Conservation (phyloP, 2,329 filamentous ascomycete species). For the Massarina eburnea region DNA sequence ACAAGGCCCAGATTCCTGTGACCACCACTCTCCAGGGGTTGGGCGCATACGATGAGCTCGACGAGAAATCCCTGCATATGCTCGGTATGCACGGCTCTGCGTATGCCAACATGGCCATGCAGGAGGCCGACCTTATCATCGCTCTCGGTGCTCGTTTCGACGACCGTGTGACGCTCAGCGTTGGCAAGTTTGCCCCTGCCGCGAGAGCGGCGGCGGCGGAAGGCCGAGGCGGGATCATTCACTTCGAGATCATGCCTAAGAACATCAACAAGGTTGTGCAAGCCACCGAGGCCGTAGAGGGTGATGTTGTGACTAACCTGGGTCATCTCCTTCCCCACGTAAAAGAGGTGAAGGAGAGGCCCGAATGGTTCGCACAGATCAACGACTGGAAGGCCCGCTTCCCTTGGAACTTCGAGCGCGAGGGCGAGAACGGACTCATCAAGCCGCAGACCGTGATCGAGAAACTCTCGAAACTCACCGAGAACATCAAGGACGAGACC, state of each 20-base stretch:
- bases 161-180: slow-evolving; percentile 83
- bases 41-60: slow-evolving; percentile 87
- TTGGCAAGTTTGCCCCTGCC: slow-evolving; percentile 84
- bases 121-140: slow-evolving; percentile 94
- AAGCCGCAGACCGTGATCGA: slow-evolving; percentile 94
- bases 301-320: slow-evolving; percentile 83
- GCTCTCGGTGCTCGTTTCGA: slow-evolving; percentile 93
- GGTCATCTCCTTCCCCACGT: slow-evolving; percentile 72
- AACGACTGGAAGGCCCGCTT: slow-evolving; percentile 88
- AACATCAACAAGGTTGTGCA: slow-evolving; percentile 99
- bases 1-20: slow-evolving; percentile 89
- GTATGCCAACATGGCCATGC: slow-evolving; percentile 97
- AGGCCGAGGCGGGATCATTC: slow-evolving; percentile 88
- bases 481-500: slow-evolving; percentile 76
- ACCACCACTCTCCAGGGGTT: slow-evolving; percentile 95
- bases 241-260: slow-evolving; percentile 99
- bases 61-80: slow-evolving; percentile 96
- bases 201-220: slow-evolving; percentile 84
- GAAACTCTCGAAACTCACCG: slow-evolving; percentile 82
- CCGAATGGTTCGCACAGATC: slow-evolving; percentile 89
- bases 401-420: slow-evolving; percentile 82
- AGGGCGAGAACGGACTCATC: slow-evolving; percentile 75
- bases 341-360: slow-evolving; percentile 64
- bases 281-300: slow-evolving; percentile 92
- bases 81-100: slow-evolving; percentile 97